These are phyloP conservation scores for Ophiobolus disseminans DNA, from an alignment of 2,329 filamentous ascomycete species.

Conservation along the genomic window DNA sequence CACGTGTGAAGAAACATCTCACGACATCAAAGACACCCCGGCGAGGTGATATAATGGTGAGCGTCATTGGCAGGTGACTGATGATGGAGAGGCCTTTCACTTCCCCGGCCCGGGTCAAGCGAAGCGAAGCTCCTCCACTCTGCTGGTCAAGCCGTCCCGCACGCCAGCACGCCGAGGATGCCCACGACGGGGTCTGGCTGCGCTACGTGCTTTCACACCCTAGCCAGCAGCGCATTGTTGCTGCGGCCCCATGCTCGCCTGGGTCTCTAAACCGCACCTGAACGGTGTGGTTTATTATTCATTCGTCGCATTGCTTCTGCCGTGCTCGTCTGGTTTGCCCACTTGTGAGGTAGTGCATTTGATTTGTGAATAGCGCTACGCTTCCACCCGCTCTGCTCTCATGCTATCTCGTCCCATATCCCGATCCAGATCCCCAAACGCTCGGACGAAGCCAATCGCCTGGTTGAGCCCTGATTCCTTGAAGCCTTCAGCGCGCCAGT, in stretches of 20 bases:
- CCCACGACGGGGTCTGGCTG: conserved; percentile 44
- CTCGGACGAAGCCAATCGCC: conserved; percentile 53
- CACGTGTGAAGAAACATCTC: conserved; percentile 9
- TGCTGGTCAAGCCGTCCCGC: conserved; percentile 51
- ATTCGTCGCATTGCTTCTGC: conserved; percentile 47
- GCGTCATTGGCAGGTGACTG: conserved; percentile 18
- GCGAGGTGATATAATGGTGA: conserved; percentile 12
- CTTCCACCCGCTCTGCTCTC: conserved; percentile 45
- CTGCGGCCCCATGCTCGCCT: conserved; percentile 41
- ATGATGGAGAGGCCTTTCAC: conserved; percentile 19
- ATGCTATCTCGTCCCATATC: conserved; percentile 45
- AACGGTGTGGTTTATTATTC: conserved; percentile 49
- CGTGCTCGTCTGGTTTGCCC: conserved; percentile 50
- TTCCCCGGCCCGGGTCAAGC: conserved; percentile 46
- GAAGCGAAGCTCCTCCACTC: conserved; percentile 44
- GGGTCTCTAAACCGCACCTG: conserved; percentile 39
- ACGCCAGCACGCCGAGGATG: conserved; percentile 46
- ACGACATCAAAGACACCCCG: conserved; percentile 6
- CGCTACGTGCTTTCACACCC: conserved; percentile 42
- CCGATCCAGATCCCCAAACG: conserved; percentile 52
- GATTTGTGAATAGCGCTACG: conserved; percentile 45
- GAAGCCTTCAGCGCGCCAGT: conserved; percentile 48
- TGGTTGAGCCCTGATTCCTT: conserved; percentile 44
- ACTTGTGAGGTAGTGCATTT: conserved; percentile 46
- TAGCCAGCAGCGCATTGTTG: conserved; percentile 41